phyloP scores from a whole-genome alignment of 345 rosid species.

The Citrus glauca region DNA sequence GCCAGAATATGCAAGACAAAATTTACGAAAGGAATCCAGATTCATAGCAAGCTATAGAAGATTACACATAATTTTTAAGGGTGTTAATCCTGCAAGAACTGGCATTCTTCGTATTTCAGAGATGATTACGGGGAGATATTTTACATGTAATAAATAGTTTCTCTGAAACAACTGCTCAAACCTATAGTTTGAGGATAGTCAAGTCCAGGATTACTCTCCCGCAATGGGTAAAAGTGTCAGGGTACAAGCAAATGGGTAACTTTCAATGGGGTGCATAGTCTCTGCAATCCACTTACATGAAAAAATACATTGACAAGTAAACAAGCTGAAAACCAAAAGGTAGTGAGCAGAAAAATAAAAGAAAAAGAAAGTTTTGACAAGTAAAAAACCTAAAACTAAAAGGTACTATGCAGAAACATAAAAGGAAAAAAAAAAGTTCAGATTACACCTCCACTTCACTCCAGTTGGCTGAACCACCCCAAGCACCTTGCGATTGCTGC shows the following conservation, averaged over 20 bases:
- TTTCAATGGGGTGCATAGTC: neutral
- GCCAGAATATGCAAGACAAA: neutral
- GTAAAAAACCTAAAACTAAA: neutral
- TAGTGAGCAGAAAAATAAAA: no score
- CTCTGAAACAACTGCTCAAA: no score
- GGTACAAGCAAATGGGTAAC: neutral
- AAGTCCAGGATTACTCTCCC: neutral
- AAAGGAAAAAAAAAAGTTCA: neutral
- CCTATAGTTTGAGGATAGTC: neutral
- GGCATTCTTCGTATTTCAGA: neutral
- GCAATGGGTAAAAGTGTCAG: neutral
- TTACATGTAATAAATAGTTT: neutral
- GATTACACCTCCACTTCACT: conserved; percentile 66
- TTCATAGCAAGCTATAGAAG: neutral
- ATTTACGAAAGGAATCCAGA: neutral
- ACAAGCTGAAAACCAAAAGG: no score
- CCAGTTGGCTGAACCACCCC: conserved; percentile 68
- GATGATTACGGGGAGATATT: neutral
- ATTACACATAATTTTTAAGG: neutral
- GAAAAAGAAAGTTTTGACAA: neutral
- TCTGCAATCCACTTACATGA: neutral
- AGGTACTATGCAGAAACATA: neutral
- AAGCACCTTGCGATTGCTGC: conserved; percentile 66
- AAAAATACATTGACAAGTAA: no score
- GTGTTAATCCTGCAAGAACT: no score